Evolutionary conservation across 148 eudicot genomes (phyloP).

Genomic region (Rhododendron ferrugineum): DNA sequence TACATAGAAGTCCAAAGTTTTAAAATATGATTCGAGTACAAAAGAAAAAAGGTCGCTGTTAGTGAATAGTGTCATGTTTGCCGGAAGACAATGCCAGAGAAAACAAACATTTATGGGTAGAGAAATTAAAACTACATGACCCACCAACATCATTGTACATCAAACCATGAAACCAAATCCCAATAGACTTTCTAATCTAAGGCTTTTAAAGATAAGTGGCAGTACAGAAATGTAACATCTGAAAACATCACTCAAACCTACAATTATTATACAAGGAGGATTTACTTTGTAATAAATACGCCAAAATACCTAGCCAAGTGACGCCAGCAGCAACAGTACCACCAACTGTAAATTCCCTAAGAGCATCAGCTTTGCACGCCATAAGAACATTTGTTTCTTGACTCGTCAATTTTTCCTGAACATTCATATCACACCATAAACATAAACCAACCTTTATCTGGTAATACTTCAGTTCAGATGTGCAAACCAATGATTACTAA

Average conservation of each 20-base stretch:
- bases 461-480: slow-evolving; percentile 2
- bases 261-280: neutral
- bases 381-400: slow-evolving; percentile 34
- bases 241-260: neutral
- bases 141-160: neutral
- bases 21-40: neutral
- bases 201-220: neutral
- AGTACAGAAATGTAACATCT: neutral
- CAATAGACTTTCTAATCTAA: neutral
- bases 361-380: slow-evolving; percentile 31
- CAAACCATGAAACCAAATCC: neutral
- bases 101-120: neutral
- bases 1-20: neutral
- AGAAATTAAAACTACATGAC: neutral
- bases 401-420: slow-evolving; percentile 31
- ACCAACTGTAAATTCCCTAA: slow-evolving; percentile 31
- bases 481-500: neutral
- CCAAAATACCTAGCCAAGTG: slow-evolving; percentile 38
- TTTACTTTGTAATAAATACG: neutral
- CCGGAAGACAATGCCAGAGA: neutral
- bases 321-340: slow-evolving; percentile 25
- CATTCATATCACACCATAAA: neutral
- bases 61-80: neutral
- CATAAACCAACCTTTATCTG: neutral
- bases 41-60: neutral